Percentiles rank a stretch among this genome's conserved stretches.
phyloP scores from a whole-genome alignment of 768 basidiomycete species.

The Auricularia auricula-judae region DNA sequence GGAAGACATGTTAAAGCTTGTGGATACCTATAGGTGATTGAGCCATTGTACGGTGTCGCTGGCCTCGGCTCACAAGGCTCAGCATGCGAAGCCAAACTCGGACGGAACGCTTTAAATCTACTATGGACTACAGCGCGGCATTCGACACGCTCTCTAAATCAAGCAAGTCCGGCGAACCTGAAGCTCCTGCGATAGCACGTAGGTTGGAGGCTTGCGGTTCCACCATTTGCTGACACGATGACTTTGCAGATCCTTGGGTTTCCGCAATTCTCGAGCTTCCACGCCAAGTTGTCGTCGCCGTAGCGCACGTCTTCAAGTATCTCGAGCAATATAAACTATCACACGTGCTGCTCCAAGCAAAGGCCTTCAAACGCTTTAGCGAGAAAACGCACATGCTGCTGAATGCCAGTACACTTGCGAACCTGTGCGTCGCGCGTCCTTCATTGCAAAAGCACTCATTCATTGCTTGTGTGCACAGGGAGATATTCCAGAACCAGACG shows the following conservation, averaged over 20 bases:
- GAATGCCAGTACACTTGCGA: conserved; percentile 76
- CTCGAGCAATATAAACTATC: conserved; percentile 67
- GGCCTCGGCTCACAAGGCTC: neutral
- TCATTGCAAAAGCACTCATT: conserved; percentile 1
- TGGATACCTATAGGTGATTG: conserved; percentile 26
- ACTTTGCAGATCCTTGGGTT: conserved; percentile 42
- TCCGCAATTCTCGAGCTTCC: conserved; percentile 58
- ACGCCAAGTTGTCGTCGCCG: conserved; percentile 52
- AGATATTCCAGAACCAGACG: conserved; percentile 88
- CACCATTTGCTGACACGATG: neutral
- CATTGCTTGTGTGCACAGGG: conserved; percentile 26
- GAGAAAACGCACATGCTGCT: conserved; percentile 77
- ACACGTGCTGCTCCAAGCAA: conserved; percentile 63
- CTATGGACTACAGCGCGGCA: conserved; percentile 54
- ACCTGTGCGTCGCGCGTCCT: conserved; percentile 35
- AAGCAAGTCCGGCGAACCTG: conserved; percentile 48
- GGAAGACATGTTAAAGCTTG: conserved; percentile 58
- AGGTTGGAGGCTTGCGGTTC: neutral
- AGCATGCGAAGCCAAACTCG: conserved; percentile 27
- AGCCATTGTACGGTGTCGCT: conserved; percentile 30
- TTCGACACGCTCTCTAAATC: conserved; percentile 46
- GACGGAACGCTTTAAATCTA: conserved; percentile 46
- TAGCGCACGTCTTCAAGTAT: conserved; percentile 64
- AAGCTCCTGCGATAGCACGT: conserved; percentile 27
- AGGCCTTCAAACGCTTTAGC: conserved; percentile 71